Evolutionary conservation across 2,329 filamentous ascomycete species (phyloP).

Genomic region (Hymenotorrendiella dingleyae): DNA sequence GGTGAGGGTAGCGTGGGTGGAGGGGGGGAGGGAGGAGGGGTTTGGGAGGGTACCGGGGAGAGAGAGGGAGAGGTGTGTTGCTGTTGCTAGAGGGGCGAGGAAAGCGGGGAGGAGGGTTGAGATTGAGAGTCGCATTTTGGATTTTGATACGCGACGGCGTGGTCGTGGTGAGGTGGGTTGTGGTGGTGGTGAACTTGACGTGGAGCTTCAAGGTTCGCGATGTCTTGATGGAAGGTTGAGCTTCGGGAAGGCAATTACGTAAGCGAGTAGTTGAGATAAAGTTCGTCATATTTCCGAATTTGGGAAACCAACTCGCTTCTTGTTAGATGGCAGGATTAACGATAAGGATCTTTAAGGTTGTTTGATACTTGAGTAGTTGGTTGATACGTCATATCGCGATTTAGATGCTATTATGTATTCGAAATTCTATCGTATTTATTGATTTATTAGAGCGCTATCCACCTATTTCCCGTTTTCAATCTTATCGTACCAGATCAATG

Average conservation of each 20-base stretch:
- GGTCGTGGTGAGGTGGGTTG: neutral
- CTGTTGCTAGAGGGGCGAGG: slow-evolving; percentile 32
- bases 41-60: slow-evolving; percentile 26
- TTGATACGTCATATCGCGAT: too few relatives aligned
- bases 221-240: neutral
- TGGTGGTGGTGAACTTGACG: neutral
- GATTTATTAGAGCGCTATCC: too few relatives aligned
- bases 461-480: too few relatives aligned
- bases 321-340: too few relatives aligned
- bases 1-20: slow-evolving; percentile 62
- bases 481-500: too few relatives aligned
- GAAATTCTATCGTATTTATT: too few relatives aligned
- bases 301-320: too few relatives aligned
- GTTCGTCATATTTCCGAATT: neutral
- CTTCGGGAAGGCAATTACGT: too few relatives aligned
- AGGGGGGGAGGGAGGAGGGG: slow-evolving; percentile 41
- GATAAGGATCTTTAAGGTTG: too few relatives aligned
- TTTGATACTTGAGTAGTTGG: too few relatives aligned
- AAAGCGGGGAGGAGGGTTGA: slow-evolving; percentile 31
- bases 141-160: slow-evolving; percentile 3
- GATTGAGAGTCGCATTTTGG: slow-evolving; percentile 34
- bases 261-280: neutral
- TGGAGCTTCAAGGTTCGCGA: neutral
- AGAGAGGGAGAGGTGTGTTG: slow-evolving; percentile 27
- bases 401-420: too few relatives aligned